Evolutionary conservation across 2,329 filamentous ascomycete genomes (phyloP).

Genomic region (Arachnomyces sp.): DNA sequence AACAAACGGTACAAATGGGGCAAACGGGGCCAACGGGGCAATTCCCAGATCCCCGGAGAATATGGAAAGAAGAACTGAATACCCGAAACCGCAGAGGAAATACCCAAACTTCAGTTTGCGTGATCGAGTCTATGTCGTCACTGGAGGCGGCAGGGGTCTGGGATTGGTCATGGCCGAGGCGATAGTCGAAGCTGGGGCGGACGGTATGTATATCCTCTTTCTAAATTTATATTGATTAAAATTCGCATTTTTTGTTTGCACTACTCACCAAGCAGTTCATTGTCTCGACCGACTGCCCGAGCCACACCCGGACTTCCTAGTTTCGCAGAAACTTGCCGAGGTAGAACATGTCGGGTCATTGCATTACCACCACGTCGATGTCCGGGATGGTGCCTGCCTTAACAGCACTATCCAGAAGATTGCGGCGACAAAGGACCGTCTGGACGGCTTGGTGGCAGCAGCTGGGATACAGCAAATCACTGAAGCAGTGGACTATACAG

Average conservation of each 20-base stretch:
- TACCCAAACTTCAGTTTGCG: conserved; percentile 37
- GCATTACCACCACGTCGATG: conserved; percentile 28
- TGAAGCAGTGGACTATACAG: conserved; percentile 13
- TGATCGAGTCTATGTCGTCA: conserved; percentile 34
- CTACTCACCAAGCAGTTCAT: conserved; percentile 20
- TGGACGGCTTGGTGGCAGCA: conserved; percentile 16
- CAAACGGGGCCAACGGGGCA: too few relatives aligned
- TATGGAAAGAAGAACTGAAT: too few relatives aligned
- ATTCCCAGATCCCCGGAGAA: too few relatives aligned
- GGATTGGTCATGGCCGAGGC: conserved; percentile 39
- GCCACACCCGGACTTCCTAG: conserved; percentile 23
- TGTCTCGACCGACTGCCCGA: conserved; percentile 25
- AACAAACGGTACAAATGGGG: too few relatives aligned
- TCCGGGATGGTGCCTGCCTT: conserved; percentile 13
- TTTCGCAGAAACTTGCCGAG: conserved; percentile 18
- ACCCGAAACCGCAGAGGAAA: conserved; percentile 20
- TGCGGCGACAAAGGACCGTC: conserved; percentile 8
- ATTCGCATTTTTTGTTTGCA: background rate
- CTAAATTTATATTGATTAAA: too few relatives aligned
- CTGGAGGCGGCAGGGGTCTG: conserved; percentile 37
- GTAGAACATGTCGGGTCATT: conserved; percentile 21
- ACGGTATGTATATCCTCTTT: conserved; percentile 24
- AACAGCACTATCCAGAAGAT: conserved; percentile 13
- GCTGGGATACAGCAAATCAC: conserved; percentile 15
- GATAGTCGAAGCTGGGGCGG: conserved; percentile 40